Evolutionary conservation across 768 basidiomycete genomes (phyloP).

Genomic region (Terana coerulea): DNA sequence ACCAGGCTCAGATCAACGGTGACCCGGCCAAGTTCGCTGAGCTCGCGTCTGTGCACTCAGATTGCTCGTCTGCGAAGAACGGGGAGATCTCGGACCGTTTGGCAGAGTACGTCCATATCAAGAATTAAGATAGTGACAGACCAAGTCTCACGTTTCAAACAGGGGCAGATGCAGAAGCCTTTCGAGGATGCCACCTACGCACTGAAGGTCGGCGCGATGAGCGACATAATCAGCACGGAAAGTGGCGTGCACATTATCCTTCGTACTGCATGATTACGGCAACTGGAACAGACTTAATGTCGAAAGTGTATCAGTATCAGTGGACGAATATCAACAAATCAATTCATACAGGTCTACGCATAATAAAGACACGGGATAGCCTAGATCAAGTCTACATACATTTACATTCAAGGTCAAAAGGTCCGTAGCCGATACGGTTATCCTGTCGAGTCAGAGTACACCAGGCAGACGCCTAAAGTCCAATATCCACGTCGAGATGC

Average conservation of each 20-base stretch:
- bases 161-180: constrained; percentile 93
- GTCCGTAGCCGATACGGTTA: too few relatives aligned
- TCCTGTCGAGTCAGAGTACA: too few relatives aligned
- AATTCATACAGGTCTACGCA: too few relatives aligned
- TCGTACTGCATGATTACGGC: constrained; percentile 56
- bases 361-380: too few relatives aligned
- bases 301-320: neutral
- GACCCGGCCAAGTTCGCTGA: constrained; percentile 60
- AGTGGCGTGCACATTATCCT: constrained; percentile 94
- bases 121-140: neutral
- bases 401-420: too few relatives aligned
- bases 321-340: neutral
- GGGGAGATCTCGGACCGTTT: constrained; percentile 91
- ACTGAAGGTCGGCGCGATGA: constrained; percentile 71
- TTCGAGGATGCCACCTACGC: constrained; percentile 88
- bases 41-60: constrained; percentile 75
- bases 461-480: too few relatives aligned
- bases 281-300: neutral
- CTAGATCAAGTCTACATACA: too few relatives aligned
- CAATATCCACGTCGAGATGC: neutral
- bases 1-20: constrained; percentile 58
- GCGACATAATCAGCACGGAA: constrained; percentile 81
- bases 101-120: constrained; percentile 31
- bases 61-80: constrained; percentile 83
- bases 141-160: neutral